phyloP scores from a whole-genome alignment of 2,329 filamentous ascomycete genomes.

The Stachybotrys chartarum region DNA sequence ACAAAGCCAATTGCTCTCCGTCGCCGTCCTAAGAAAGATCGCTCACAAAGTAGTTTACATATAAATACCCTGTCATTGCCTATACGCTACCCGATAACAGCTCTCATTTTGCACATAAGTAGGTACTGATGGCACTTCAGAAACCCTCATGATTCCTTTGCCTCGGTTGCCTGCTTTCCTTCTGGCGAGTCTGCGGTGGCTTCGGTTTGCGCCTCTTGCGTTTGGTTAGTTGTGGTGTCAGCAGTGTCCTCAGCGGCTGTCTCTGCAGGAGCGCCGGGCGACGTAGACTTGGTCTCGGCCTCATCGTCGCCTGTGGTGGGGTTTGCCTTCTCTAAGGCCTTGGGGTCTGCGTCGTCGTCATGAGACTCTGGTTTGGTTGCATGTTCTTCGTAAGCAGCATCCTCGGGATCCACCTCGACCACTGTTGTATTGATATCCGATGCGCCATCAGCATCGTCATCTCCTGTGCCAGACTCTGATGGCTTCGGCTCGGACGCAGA shows the following conservation, averaged over 20 bases:
- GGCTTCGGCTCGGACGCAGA: neutral
- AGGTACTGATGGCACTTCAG: too few species aligned
- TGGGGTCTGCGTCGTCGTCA: neutral
- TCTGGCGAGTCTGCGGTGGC: too few species aligned
- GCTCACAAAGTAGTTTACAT: neutral
- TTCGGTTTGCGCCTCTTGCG: neutral
- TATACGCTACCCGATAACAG: too few species aligned
- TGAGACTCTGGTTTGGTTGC: neutral
- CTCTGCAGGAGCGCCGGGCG: neutral
- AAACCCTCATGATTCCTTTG: neutral
- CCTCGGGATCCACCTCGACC: neutral
- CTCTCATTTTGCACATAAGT: too few species aligned
- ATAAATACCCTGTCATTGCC: neutral
- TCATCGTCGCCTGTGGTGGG: neutral
- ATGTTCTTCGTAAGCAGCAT: neutral
- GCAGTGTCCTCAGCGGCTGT: neutral
- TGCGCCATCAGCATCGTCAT: neutral
- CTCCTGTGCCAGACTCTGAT: neutral
- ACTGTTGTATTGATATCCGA: neutral
- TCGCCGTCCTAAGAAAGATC: neutral
- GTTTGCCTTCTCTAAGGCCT: neutral
- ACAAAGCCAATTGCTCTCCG: neutral
- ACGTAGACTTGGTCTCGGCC: neutral
- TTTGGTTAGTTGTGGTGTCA: neutral
- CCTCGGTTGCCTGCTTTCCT: neutral